Base-by-base conservation (phyloP, 1,139 yeast genomes). In the Yamadazyma diospyri region DNA sequence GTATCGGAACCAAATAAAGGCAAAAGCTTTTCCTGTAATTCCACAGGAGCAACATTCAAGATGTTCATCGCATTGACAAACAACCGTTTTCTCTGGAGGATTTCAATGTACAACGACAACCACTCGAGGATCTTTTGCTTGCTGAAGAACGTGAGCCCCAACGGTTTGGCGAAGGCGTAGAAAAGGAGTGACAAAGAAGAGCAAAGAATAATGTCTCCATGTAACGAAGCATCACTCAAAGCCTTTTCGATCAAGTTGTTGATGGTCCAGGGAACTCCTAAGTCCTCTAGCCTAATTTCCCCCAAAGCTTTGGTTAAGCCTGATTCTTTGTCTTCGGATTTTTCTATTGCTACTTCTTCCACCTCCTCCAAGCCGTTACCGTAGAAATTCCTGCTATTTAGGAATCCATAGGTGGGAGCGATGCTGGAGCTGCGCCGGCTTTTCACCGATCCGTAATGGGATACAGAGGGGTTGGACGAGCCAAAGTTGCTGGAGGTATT, bases 201-300 rank as follows among this genome's bases (percentile, higher is more conserved):
- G 40, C 82, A 71, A 62, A 79, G 64, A 16, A 80, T 64, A 16
- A 80, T 55, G 46, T 82, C 87, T 0, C 94, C 94, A 45, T 79
- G 84, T 11, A 57, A 55, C 6, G 74, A 50, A 22, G 83, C 71
- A 53, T 76, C 80, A 16, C 69, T 69, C 11, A 77, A 56, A 0
- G 80, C 72, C 35, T 73, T 62, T 30, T 57, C 50, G 13, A 69
- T 44, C 12, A 69, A 46, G 25, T 46, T 53, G 16, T 50, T 44
- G 3, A 61, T 50, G 17, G 46, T 47, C 75, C 74, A 68, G 2
- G 66, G 61, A 21, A 35, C 24, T 18, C 36, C 38, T 2, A 28
- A 7, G 6, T 18, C 17, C 13, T 27, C 13, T 19, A 19, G 33
- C 10, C 25, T 28, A 4, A 31, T 33, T n/a, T 36, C 37, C 21